A percentile compares a stretch with the other conserved stretches of the same genome.
phyloP scores from a whole-genome alignment of 768 basidiomycete genomes.

The Mycena leptocephala region DNA sequence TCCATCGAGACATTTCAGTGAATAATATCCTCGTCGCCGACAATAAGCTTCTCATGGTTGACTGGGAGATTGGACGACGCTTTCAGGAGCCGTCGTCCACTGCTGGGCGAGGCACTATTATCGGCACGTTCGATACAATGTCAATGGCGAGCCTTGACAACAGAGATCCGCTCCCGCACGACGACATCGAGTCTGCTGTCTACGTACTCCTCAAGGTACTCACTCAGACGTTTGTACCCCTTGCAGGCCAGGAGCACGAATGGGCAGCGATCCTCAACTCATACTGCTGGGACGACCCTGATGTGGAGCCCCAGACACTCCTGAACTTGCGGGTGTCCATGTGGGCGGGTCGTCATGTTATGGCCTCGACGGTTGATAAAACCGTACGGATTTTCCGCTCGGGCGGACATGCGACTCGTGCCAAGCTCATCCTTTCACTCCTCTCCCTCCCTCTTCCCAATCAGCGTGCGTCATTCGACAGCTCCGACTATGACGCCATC shows the following conservation, averaged over 20 bases:
- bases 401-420: neutral
- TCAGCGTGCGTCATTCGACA: too few relatives aligned
- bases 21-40: conserved; percentile 3
- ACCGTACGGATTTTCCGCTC: neutral
- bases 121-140: conserved; percentile 22
- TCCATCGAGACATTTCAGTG: conserved; percentile 21
- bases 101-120: neutral
- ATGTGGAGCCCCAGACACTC: neutral
- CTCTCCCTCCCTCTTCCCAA: neutral
- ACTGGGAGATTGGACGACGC: conserved; percentile 21
- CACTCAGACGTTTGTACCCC: conserved; percentile 15
- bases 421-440: neutral
- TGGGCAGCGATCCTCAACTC: neutral
- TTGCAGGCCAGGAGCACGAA: neutral
- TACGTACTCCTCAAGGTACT: conserved; percentile 22
- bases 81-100: neutral
- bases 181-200: conserved; percentile 20
- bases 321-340: neutral
- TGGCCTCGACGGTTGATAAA: neutral
- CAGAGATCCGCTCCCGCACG: conserved; percentile 18
- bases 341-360: neutral
- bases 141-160: neutral
- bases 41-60: conserved; percentile 3
- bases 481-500: too few relatives aligned
- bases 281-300: conserved; percentile 7